These are phyloP conservation scores for Penicillium sp. DNA, from an alignment of 2,329 filamentous ascomycete species.

Conservation along the genomic window DNA sequence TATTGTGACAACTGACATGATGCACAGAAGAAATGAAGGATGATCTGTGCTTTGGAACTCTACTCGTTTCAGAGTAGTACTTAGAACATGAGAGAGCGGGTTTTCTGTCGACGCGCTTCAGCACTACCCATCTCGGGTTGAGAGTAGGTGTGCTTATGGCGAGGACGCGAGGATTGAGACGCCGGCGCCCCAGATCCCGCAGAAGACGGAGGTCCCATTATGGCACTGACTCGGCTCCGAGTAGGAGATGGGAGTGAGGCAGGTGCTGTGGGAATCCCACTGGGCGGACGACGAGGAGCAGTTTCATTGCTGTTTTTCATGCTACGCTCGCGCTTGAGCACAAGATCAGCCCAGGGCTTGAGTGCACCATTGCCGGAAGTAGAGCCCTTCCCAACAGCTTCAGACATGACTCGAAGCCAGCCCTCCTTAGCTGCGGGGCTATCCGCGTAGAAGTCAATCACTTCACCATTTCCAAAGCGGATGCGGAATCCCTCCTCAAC, in stretches of 20 bases:
- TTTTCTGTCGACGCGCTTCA: constrained; percentile 42
- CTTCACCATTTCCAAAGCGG: constrained; percentile 95
- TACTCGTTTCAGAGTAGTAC: constrained; percentile 5
- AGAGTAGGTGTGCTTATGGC: constrained; percentile 42
- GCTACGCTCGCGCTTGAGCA: constrained; percentile 50
- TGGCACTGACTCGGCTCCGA: constrained; percentile 24
- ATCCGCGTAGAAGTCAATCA: constrained; percentile 98
- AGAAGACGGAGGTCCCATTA: constrained; percentile 20
- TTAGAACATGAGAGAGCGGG: constrained; percentile 44
- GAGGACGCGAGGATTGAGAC: constrained; percentile 31
- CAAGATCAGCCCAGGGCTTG: constrained; percentile 62
- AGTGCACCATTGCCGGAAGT: constrained; percentile 42
- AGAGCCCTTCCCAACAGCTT: constrained; percentile 61
- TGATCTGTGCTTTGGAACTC: constrained; percentile 12
- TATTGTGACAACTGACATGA: constrained; percentile 27
- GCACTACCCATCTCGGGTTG: constrained; percentile 38
- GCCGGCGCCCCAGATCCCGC: constrained; percentile 29
- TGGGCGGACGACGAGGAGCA: constrained; percentile 25
- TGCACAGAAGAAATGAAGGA: constrained; percentile 25
- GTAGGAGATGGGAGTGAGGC: constrained; percentile 23
- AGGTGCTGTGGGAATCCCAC: constrained; percentile 16
- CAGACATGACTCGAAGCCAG: constrained; percentile 87
- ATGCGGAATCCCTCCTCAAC: constrained; percentile 99
- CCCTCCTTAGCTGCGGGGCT: constrained; percentile 81
- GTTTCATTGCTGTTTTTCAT: constrained; percentile 34